Evolutionary conservation across 257 asterid species (phyloP), one percentile per base, ranked within the genome.

Genomic region (Asclepias syriaca): DNA sequence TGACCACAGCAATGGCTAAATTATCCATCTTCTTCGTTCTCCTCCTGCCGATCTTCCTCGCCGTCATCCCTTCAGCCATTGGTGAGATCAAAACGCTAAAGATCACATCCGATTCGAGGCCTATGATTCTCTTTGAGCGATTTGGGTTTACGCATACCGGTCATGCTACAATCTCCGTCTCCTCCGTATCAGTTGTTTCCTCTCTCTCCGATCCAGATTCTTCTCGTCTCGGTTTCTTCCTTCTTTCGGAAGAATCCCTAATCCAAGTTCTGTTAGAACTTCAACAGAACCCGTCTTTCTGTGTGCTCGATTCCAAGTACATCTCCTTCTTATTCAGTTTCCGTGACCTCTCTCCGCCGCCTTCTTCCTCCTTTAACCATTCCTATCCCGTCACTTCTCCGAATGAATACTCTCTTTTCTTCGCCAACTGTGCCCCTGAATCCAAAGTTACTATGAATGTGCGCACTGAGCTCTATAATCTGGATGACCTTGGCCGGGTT

Each of bases 111-210:
- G 98, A 95, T 65, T 40, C 90, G 0, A 90, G 97, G 61, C 81
- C 98, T 14, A 87, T 95, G 93, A 95, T 95, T 77, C 89, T 92
- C 72, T 91, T 95, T 77, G 97, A 92, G 39, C 93, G 95, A 27
- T 95, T 92, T 75, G 99, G 97, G 22, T 95, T 95, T 83, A 95
- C 97, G 43, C 97, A 87, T 81, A 86, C 98, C 24, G 98, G 99
- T 34, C 96, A 81, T 69, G 90, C 87, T 56, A 66, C 82, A 73
- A 82, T 92, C 81, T 0, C 88, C 73, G 93, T 92, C 74, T 86
- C 96, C 27, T 77, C 89, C 64, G 99, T 91, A 1, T 84, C 93
- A 72, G 99, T 92, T 13, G 64, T 72, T 70, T 83, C 98, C 53
- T 1, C 79, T 34, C 77, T 81, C 57, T 73, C 90, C 56, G 40